These are phyloP conservation scores for Orbilia blumenaviensis DNA, from an alignment of 2,329 filamentous ascomycete genomes.

Conservation along the genomic window DNA sequence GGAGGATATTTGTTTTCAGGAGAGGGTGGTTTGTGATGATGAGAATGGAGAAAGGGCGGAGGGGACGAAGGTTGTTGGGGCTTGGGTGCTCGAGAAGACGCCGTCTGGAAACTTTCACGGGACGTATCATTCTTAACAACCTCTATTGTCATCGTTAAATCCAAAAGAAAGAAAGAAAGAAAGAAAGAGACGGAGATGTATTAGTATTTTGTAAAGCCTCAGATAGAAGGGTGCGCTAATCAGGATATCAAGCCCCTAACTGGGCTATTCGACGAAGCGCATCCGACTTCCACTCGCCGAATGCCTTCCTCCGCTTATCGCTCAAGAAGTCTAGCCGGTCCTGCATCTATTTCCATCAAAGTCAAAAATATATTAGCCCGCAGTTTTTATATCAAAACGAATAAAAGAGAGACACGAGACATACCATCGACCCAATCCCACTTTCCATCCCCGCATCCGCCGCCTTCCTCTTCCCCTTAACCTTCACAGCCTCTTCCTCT, in stretches of 20 bases:
- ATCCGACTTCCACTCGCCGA: constrained; percentile 70
- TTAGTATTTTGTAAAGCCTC: not conserved
- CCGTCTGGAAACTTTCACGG: not conserved
- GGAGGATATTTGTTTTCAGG: not conserved
- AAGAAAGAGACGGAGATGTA: too few relatives aligned
- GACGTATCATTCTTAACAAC: not conserved
- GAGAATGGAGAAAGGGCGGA: not conserved
- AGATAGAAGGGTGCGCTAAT: not conserved
- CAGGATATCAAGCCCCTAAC: constrained; percentile 61
- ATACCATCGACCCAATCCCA: constrained; percentile 46
- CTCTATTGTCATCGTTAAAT: too few relatives aligned
- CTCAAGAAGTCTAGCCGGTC: constrained; percentile 77
- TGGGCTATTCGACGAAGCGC: constrained; percentile 69
- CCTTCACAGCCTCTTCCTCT: not conserved
- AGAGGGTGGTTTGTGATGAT: not conserved
- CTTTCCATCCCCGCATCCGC: constrained; percentile 39
- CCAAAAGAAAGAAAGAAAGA: too few relatives aligned
- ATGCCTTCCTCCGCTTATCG: constrained; percentile 70
- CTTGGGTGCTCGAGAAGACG: not conserved
- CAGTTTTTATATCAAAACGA: too few relatives aligned
- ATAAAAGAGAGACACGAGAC: not conserved
- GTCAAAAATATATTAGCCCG: not conserved
- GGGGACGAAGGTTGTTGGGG: not conserved
- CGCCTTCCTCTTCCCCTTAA: constrained; percentile 22
- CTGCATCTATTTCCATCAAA: constrained; percentile 66